Percentiles rank a stretch among this genome's conserved stretches.
Conservation (phyloP, 2,329 filamentous ascomycete species). For the Chaetothyriales sp. region DNA sequence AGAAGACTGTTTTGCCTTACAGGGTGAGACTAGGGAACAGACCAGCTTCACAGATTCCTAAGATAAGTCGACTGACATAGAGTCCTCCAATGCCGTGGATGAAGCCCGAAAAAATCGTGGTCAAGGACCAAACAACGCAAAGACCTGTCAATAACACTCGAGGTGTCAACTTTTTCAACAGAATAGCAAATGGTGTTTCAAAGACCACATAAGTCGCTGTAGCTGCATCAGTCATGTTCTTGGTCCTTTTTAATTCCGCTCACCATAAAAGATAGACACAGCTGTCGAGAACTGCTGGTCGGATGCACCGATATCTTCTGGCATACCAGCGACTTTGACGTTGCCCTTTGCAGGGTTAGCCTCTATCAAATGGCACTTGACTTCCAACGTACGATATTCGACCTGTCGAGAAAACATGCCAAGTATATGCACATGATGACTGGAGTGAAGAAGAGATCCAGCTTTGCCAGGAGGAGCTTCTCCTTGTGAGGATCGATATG, state of each 20-base stretch:
- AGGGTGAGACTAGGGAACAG: slow-evolving; percentile 29
- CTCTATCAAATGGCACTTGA: too few relatives aligned
- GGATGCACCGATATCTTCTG: slow-evolving; percentile 30
- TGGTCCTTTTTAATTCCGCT: too few relatives aligned
- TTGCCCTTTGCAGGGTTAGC: slow-evolving; percentile 26
- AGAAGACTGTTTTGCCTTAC: slow-evolving; percentile 28
- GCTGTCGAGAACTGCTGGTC: slow-evolving; percentile 32
- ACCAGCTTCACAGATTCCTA: slow-evolving; percentile 28
- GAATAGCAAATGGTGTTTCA: too few relatives aligned
- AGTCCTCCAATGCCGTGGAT: too few relatives aligned
- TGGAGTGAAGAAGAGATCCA: slow-evolving; percentile 36
- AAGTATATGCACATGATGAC: slow-evolving; percentile 45
- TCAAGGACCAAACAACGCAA: too few relatives aligned
- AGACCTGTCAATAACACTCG: too few relatives aligned
- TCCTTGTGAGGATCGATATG: slow-evolving; percentile 34
- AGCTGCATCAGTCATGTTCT: too few relatives aligned
- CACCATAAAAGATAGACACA: slow-evolving; percentile 39
- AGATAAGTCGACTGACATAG: slow-evolving; percentile 29
- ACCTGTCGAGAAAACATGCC: slow-evolving; percentile 42
- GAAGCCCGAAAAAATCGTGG: too few relatives aligned
- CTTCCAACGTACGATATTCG: slow-evolving; percentile 32
- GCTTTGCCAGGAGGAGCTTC: slow-evolving; percentile 33
- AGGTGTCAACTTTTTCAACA: too few relatives aligned
- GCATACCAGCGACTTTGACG: slow-evolving; percentile 35
- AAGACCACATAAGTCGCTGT: too few relatives aligned